Base-by-base conservation (phyloP, 179 eudicot species). In the Corrigiola litoralis region DNA sequence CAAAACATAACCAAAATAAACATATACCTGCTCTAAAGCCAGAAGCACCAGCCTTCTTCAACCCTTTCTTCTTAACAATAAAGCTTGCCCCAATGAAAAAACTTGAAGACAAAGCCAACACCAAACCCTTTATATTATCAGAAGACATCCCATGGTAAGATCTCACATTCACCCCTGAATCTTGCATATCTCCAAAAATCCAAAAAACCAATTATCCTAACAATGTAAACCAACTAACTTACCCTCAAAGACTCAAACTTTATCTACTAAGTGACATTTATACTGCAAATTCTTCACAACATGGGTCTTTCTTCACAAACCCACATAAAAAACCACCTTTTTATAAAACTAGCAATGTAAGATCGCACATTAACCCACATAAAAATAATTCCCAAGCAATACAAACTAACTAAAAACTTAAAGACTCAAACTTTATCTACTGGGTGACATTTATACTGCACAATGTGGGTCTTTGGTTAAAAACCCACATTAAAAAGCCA, bases 81-180 rank as follows among this genome's bases (percentile, higher is more conserved):
- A 80, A 80, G 63, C 84, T 80, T 28, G 84, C 75, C 60, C 84
- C 84, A 58, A 80, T 77, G 57, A 80, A 80, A 47, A 76, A 63
- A 67, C 84, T 80, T 0, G 83, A 79, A 49, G 83, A 79, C 44
- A 79, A 66, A 10, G 83, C 83, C 70, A 79, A 72, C 1, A 76
- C 65, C 63, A 80, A 73, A 8, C 84, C 84, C 62, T 80, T 80
- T 29, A 80, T 54, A 4, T 80, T 80, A 29, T 80, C 81, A 69
- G 84, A 66, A n/a, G 84, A 80, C 81, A 80, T 80, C 31, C 84
- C 83, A 74, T 66, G 40, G 46, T 75, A 57, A 74, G 40, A 25
- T 23, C 40, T 55, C 31, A 34, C 25, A 58, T 53, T 65, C 42
- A 4, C 65, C 61, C 38, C 58, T 45, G 67, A 57, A 24, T 61